Evolutionary conservation across 2,329 filamentous ascomycete species (phyloP), one percentile per base, ranked within the genome.

Genomic region (Alternaria incomplexa): DNA sequence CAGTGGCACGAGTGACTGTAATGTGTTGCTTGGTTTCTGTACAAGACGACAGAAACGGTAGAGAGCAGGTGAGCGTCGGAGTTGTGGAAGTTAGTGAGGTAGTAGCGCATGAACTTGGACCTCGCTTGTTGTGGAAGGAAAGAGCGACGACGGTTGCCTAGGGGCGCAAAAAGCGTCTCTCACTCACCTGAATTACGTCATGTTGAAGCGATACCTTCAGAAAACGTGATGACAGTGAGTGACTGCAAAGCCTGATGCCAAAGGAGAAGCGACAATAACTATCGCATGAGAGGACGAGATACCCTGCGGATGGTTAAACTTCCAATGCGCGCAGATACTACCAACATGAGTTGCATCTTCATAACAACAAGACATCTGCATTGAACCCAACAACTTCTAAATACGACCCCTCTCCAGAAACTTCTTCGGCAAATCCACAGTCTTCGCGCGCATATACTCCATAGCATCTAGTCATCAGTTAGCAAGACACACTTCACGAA

Each of bases 391-490:
- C 32, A 3, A 17, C 13, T n/a, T 56, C 23, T 50, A 68, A 26
- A 68, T 67, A 15, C 62, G 50, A 0, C 66, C 64, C 22, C 66
- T 58, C 6, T 65, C 65, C 12, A 66, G 22, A 23, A 71, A 71
- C 44, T 62, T 55, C 30, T 62, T 69, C 6, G 64, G 68, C 48
- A 71, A 51, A 51, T 66, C 64, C 44, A 69, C 68, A 17, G 56
- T 60, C 59, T 69, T 71, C 11, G 61, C 58, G 5, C 64, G 58
- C 55, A 73, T 52, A 52, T 73, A 73, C 26, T 73, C 71, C 53
- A 69, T 67, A 5, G 64, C 60, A 60, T 69, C 65, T 25, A 22
- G 40, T n/a, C 43, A 51, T 6, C 2, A 2, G 54, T 64, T 6
- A 64, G 57, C 36, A 28, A 20, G 3, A 20, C 20, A 20, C 20